Percentiles rank a stretch among this genome's conserved stretches.
phyloP scores from a whole-genome alignment of 2,329 filamentous ascomycete genomes.

The Paecilomyces niveus region DNA sequence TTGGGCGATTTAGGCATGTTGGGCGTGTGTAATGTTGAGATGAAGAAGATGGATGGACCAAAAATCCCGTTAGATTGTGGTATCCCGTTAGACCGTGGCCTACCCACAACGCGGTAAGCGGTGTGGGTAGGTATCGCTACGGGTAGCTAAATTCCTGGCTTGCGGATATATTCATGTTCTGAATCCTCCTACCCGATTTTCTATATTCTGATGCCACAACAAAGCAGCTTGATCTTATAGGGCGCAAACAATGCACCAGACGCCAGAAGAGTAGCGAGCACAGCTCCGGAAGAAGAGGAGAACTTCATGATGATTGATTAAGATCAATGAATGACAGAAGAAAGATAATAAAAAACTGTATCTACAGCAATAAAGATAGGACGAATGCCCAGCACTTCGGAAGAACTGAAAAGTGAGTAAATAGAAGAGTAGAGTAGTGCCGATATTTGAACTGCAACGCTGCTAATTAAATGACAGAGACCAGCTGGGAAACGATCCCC shows the following conservation, averaged over 20 bases:
- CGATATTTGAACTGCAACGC: not conserved
- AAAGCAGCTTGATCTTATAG: no score
- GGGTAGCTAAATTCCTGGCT: no score
- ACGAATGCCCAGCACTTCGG: not conserved
- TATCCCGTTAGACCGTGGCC: no score
- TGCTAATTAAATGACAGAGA: not conserved
- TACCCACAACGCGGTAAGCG: no score
- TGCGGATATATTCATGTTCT: no score
- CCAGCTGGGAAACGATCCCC: not conserved
- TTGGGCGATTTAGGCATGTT: no score
- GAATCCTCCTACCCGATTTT: no score
- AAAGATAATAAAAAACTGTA: not conserved
- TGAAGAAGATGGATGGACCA: no score
- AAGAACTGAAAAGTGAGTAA: not conserved
- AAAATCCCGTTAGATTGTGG: no score
- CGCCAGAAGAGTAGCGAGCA: not conserved
- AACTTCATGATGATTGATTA: not conserved
- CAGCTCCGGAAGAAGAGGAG: not conserved
- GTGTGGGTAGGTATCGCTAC: no score
- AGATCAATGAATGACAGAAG: not conserved
- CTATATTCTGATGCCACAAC: no score
- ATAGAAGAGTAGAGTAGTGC: not conserved
- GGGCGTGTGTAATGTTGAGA: no score
- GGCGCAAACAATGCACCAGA: slow-evolving; percentile 2
- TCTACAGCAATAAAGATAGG: not conserved